A percentile compares a stretch with the other conserved stretches of the same genome.
These are phyloP conservation scores for Diaporthe citri DNA, from an alignment of 2,329 filamentous ascomycete genomes.

Conservation along the genomic window DNA sequence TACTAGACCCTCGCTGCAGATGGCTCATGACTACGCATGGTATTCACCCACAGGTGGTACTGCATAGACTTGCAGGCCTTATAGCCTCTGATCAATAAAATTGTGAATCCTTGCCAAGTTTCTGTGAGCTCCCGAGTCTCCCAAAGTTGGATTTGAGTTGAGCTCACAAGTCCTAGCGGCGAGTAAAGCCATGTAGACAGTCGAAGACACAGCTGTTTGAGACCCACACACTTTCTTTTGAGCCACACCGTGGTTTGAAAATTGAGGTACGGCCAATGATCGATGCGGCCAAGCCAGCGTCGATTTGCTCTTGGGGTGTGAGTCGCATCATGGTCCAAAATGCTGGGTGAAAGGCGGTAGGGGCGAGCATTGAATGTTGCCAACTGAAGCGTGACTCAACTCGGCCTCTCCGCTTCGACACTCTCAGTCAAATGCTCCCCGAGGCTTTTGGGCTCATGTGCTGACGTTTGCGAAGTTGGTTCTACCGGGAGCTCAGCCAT, in stretches of 20 bases:
- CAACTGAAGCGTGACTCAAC: neutral
- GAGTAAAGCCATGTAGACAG: neutral
- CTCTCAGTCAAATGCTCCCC: neutral
- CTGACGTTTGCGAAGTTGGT: neutral
- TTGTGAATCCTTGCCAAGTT: neutral
- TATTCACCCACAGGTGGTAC: neutral
- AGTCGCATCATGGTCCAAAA: neutral
- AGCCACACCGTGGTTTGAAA: neutral
- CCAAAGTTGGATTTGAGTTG: neutral
- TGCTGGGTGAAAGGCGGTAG: neutral
- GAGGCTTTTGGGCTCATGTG: neutral
- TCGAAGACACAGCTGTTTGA: neutral
- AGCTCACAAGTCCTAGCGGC: neutral
- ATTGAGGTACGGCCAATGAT: neutral
- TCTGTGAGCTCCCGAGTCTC: neutral
- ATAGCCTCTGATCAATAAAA: neutral
- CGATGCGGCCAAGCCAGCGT: no score
- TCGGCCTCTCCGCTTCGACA: neutral
- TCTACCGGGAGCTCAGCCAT: neutral
- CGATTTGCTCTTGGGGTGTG: neutral
- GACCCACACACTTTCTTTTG: no score
- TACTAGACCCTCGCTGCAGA: neutral
- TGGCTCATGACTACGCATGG: neutral
- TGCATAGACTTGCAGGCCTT: neutral
- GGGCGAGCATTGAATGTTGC: neutral